Percentiles rank a stretch among this genome's conserved stretches.
phyloP scores from a whole-genome alignment of 129 eudicot genomes.

The Oenanthe sinensis region DNA sequence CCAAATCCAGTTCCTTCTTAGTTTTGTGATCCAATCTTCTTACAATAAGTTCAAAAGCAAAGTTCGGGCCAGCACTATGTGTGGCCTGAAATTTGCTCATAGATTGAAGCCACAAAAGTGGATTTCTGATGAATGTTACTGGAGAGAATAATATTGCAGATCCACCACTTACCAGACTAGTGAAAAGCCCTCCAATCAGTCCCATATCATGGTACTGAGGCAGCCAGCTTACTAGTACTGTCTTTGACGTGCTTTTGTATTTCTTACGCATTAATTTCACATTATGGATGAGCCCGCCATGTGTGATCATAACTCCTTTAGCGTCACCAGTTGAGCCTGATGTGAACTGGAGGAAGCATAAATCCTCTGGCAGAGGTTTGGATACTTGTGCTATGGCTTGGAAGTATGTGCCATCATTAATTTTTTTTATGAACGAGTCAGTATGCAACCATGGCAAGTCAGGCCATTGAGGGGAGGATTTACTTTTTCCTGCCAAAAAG shows the following conservation, averaged over 20 bases:
- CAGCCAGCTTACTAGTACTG: constrained; percentile 36
- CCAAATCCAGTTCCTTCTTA: constrained; percentile 16
- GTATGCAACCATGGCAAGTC: constrained; percentile 42
- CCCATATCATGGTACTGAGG: constrained; percentile 54
- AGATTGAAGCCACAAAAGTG: constrained; percentile 39
- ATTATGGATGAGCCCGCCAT: constrained; percentile 34
- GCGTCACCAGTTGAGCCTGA: constrained; percentile 49
- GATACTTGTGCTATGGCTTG: constrained; percentile 17
- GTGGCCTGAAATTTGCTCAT: constrained; percentile 37
- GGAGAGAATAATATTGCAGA: constrained; percentile 32
- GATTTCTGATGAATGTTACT: constrained; percentile 33
- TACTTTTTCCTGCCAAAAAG: constrained; percentile 21
- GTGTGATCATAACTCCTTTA: constrained; percentile 47
- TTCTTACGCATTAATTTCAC: constrained; percentile 43
- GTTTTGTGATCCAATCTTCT: constrained; percentile 23
- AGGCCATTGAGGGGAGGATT: constrained; percentile 30
- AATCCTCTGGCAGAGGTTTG: constrained; percentile 19
- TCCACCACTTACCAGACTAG: constrained; percentile 30
- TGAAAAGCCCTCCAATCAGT: constrained; percentile 35
- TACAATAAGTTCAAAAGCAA: constrained; percentile 33
- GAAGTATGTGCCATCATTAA: constrained; percentile 12
- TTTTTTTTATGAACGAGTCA: constrained; percentile 39
- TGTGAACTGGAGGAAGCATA: constrained; percentile 48
- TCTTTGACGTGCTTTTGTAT: constrained; percentile 36
- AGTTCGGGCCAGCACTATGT: constrained; percentile 40